Evolutionary conservation across 257 asterid species (phyloP).

Genomic region (Paulownia fortunei): DNA sequence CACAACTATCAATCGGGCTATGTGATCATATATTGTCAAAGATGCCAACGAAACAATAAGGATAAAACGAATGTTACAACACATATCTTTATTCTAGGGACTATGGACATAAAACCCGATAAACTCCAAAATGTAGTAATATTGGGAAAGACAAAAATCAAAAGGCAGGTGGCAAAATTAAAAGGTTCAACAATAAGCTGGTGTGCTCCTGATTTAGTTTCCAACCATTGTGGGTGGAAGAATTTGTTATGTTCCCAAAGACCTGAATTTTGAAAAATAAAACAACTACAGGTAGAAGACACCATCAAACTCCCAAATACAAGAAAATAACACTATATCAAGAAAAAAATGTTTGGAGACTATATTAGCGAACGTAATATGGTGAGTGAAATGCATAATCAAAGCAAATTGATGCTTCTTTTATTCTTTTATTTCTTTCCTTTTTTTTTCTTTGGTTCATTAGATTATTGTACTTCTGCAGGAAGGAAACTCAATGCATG

Average conservation of each 20-base stretch:
- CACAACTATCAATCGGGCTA: not conserved
- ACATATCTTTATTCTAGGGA: not conserved
- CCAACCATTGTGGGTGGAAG: not conserved
- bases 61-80: not conserved
- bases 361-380: no score
- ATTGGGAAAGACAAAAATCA: not conserved
- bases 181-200: not conserved
- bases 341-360: no score
- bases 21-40: not conserved
- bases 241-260: not conserved
- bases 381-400: no score
- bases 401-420: no score
- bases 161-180: not conserved
- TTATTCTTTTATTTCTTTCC: no score
- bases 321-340: no score
- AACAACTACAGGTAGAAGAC: no score
- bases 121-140: not conserved
- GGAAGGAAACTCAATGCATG: no score
- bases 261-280: no score
- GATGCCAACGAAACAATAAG: not conserved
- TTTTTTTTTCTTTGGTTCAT: no score
- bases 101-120: not conserved
- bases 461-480: no score
- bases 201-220: not conserved
- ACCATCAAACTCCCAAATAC: no score